Base-by-base conservation (phyloP, 345 rosid species). In the Eucalyptus urophylla region DNA sequence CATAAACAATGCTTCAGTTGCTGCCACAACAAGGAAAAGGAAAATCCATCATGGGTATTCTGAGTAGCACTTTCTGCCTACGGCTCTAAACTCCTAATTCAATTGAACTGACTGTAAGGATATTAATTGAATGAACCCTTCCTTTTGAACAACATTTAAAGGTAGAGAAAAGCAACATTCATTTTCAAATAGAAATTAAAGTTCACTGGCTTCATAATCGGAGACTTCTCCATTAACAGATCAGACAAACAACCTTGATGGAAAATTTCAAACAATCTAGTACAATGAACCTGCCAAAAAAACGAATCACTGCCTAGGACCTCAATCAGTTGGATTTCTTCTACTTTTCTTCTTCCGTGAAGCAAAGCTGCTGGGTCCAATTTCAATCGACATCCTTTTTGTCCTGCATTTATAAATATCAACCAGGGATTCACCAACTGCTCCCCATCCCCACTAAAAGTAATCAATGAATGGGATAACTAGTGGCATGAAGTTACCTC, bases 321-420 rank as follows among this genome's bases (percentile, higher is more conserved):
- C 76, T 50, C 49, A 12, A 37, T 56, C 50, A 11, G 87, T 62
- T 0, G 86, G 62, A 50, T 90, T 87, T 90, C 92, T 95, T 92
- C 88, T 95, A 86, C 92, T 92, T 94, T 95, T 97, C 94, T 96
- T 97, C 95, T 96, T 97, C 92, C 95, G 94, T 1, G 97, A 93
- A 62, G 96, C 96, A 93, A 91, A 93, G 93, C 94, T 92, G 91
- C 96, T 93, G 29, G 97, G 95, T 90, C 96, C 97, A n/a, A 94
- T 92, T 93, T 95, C 97, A 85, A 94, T 93, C 2, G 97, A 91
- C 95, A 94, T 91, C 91, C 99, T 94, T 93, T 97, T 97, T 83
- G 98, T 93, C 91, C 99, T 97, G 95, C 89, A 88, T 86, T 87
- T 13, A 13, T 87, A 81, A 76, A 25, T 22, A 14, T 83, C 69